Base-by-base conservation (phyloP, 768 basidiomycete species). In the Auricularia heimuer region DNA sequence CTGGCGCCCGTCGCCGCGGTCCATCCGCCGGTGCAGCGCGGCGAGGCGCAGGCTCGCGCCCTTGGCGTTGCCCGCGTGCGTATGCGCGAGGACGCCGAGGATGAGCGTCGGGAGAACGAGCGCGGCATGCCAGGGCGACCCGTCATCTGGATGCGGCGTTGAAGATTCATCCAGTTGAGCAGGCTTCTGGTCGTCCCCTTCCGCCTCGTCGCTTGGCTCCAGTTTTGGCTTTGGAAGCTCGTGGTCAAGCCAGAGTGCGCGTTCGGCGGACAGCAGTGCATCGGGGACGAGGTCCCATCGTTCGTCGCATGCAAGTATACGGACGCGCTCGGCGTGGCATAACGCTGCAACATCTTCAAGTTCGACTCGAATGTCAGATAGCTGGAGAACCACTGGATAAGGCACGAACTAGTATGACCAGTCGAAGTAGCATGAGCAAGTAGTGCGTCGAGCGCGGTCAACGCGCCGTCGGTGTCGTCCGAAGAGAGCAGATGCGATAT, bases 1-100 rank as follows among this genome's bases (percentile, higher is more conserved):
- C 36, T 78, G 10, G 64, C 65, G 21, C 58, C 79, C 82, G 68
- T 78, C 73, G 10, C 80, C 73, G 3, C 74, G 60, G 6, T 92
- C 90, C 62, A 92, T 79, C 34, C 89, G 73, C n/a, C 80, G 77
- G 71, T 92, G 90, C 1, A 92, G 72, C 56, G 78, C 77, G 44
- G 80, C 77, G 39, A 91, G 74, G 21, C 89, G 76, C 7, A 76
- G 72, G n/a, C 81, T 77, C 0, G 83, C 79, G 14, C 77, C 75
- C 18, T 76, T 70, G 4, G 81, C 76, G 62, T 78, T 76, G 6
- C 88, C 88, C 0, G 75, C 74, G 67, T 89, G 85, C 0, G 87
- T 88, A 68, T 84, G 78, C 69, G 81, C 88, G 24, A 86, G 72
- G 8, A 88, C 77, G 3, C 83, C 80, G 24, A 89, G 74, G 61